phyloP scores from a whole-genome alignment of 441 rosid genomes.

The Theobroma grandiflorum region DNA sequence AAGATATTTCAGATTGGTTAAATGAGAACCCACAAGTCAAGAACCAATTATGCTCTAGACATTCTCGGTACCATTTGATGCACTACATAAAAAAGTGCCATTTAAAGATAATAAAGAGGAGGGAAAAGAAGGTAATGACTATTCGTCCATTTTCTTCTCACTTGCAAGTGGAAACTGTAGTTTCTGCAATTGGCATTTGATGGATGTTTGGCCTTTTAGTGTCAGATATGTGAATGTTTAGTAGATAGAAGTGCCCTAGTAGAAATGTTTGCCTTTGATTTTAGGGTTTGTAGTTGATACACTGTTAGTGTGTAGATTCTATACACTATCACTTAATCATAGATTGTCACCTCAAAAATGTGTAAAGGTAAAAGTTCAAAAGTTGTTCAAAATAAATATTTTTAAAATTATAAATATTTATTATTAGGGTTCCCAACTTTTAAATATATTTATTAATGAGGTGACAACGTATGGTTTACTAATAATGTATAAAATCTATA shows the following conservation, averaged over 20 bases:
- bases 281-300: too few species aligned
- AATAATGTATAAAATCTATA: too few species aligned
- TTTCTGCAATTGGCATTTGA: neutral
- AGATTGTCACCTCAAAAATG: too few species aligned
- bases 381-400: too few species aligned
- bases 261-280: too few species aligned
- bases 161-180: neutral
- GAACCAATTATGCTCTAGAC: conserved; percentile 76
- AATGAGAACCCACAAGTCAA: conserved; percentile 68
- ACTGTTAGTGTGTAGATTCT: too few species aligned
- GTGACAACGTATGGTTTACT: too few species aligned
- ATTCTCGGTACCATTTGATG: conserved; percentile 92
- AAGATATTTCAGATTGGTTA: conserved; percentile 88
- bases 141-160: neutral
- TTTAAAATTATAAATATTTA: too few species aligned
- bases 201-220: neutral
- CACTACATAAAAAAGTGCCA: conserved; percentile 96
- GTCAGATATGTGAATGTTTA: neutral
- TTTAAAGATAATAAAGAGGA: conserved; percentile 89
- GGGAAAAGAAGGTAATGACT: conserved; percentile 72
- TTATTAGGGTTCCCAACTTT: too few species aligned
- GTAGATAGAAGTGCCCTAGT: neutral
- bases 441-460: too few species aligned
- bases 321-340: too few species aligned
- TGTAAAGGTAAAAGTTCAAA: too few species aligned